Percentiles rank a stretch among this genome's conserved stretches.
Conservation (phyloP, 768 basidiomycete genomes). For the Scleroderma bovista region DNA sequence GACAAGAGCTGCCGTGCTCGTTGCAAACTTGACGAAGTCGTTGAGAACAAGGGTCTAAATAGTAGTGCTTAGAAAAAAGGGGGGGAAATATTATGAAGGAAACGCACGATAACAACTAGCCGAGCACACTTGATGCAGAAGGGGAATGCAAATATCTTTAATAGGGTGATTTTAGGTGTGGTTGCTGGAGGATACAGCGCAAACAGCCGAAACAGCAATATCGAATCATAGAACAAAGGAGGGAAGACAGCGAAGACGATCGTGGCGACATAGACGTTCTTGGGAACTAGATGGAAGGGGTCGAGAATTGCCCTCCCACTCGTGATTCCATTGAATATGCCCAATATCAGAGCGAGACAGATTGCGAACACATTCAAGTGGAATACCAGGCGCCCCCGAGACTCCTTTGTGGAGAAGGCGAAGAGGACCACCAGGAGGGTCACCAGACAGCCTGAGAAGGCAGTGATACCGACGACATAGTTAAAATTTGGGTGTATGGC, state of each 20-base stretch:
- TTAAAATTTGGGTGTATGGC: conserved; percentile 12
- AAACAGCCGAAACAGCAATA: conserved; percentile 32
- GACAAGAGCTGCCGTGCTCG: neutral
- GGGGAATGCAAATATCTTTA: conserved; percentile 25
- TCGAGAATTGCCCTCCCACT: conserved; percentile 4
- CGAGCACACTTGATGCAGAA: conserved; percentile 28
- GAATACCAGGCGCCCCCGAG: conserved; percentile 28
- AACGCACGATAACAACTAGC: conserved; percentile 12
- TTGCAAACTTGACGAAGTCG: neutral
- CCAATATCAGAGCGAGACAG: conserved; percentile 21
- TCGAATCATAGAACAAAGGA: conserved; percentile 32
- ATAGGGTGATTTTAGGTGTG: conserved; percentile 9
- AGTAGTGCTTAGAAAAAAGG: neutral
- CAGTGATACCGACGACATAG: conserved; percentile 23
- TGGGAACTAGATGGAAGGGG: conserved; percentile 13
- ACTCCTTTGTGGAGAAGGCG: conserved; percentile 25
- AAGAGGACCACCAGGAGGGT: conserved; percentile 31
- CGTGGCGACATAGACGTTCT: conserved; percentile 14
- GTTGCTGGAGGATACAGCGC: conserved; percentile 28
- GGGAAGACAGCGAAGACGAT: conserved; percentile 22
- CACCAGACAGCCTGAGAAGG: conserved; percentile 25
- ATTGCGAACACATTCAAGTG: conserved; percentile 26
- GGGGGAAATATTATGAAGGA: neutral
- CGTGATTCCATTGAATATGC: conserved; percentile 14
- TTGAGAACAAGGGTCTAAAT: conserved; percentile 1